Evolutionary conservation across 176 grass and related monocot genomes (phyloP).

Genomic region (Oryza punctata): DNA sequence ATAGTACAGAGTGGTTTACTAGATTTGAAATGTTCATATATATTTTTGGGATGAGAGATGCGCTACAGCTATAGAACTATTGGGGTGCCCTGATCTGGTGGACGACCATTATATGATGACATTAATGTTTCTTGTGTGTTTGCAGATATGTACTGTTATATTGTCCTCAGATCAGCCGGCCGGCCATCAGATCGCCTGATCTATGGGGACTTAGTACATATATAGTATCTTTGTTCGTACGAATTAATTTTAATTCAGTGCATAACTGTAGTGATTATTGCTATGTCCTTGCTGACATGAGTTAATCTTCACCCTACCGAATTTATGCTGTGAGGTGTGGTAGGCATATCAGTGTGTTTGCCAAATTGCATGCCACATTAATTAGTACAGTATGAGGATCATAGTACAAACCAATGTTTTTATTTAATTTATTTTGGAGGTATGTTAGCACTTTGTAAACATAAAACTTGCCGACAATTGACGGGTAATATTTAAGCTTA

Average conservation of each 20-base stretch:
- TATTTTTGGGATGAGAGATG: not conserved
- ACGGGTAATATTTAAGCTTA: too few species aligned
- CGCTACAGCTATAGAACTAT: not conserved
- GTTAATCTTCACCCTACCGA: not conserved
- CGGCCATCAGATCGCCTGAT: not conserved
- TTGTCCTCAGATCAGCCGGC: not conserved
- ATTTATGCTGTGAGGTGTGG: not conserved
- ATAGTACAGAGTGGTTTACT: too few species aligned
- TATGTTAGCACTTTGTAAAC: too few species aligned
- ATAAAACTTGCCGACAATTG: too few species aligned
- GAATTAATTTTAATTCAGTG: not conserved
- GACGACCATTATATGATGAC: not conserved
- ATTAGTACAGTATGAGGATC: not conserved
- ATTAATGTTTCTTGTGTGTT: not conserved
- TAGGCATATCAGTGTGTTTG: not conserved
- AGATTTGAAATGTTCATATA: not conserved
- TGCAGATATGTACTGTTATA: not conserved
- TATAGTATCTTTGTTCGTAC: too few species aligned
- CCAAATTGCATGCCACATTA: not conserved
- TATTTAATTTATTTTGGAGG: too few species aligned
- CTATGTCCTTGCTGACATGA: not conserved
- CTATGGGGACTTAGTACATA: not conserved
- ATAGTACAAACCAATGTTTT: not conserved
- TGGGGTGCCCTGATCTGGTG: not conserved
- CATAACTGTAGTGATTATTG: not conserved